phyloP scores from a whole-genome alignment of 2,329 filamentous ascomycete species.

The Cordyceps sp. region DNA sequence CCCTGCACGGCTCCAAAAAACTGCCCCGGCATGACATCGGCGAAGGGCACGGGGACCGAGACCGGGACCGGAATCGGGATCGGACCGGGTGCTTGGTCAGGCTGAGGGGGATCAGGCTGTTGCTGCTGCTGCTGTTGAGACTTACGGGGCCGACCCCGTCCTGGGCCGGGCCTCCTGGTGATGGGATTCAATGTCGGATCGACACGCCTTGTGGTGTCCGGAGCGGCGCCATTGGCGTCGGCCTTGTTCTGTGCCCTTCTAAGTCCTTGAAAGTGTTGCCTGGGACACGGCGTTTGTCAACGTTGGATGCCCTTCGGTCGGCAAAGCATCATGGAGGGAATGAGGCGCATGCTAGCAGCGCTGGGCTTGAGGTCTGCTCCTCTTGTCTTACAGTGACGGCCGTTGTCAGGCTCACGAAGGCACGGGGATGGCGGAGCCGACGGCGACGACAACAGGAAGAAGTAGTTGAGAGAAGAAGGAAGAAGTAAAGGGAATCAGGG shows the following conservation, averaged over 20 bases:
- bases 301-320: no score
- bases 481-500: no score
- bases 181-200: slow-evolving; percentile 42
- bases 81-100: not conserved
- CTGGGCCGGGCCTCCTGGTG: slow-evolving; percentile 41
- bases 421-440: not conserved
- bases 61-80: not conserved
- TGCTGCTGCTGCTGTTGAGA: slow-evolving; percentile 5
- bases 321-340: no score
- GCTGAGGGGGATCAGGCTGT: not conserved
- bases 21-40: slow-evolving; percentile 1
- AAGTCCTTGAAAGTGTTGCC: slow-evolving; percentile 45
- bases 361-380: no score
- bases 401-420: no score
- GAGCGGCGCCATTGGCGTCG: slow-evolving; percentile 19
- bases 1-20: not conserved
- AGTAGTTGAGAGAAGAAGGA: not conserved
- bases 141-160: slow-evolving; percentile 36
- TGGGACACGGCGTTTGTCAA: slow-evolving; percentile 9
- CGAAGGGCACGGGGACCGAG: not conserved
- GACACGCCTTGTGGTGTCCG: slow-evolving; percentile 19
- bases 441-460: not conserved
- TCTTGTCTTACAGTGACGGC: no score
- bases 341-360: no score
- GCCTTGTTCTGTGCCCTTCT: slow-evolving; percentile 36